Conservation (phyloP, 805 yeast species). For the Candida yuanshanica region DNA sequence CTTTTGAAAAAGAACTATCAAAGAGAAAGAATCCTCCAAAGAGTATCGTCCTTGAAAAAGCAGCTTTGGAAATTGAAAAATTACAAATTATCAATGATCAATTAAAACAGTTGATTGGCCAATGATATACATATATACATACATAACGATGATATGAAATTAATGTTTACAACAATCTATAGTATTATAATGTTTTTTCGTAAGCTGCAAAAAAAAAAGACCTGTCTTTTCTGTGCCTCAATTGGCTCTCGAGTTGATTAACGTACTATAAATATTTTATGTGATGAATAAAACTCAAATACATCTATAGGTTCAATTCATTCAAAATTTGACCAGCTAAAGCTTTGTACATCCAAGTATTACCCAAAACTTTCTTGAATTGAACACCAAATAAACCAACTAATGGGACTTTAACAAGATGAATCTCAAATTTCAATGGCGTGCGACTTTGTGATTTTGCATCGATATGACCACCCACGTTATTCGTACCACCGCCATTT, state of each 20-base stretch:
- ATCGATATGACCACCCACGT: constrained; percentile 1
- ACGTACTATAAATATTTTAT: too few species aligned
- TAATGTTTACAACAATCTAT: neutral
- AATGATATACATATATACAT: neutral
- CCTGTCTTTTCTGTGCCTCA: too few species aligned
- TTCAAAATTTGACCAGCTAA: constrained; percentile 76
- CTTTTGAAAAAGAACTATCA: constrained; percentile 2
- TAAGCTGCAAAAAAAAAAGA: too few species aligned
- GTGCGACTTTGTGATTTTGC: constrained; percentile 32
- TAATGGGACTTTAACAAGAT: constrained; percentile 86
- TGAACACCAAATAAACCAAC: constrained; percentile 91
- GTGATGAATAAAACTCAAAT: too few species aligned
- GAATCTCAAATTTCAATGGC: constrained; percentile 85
- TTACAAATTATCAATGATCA: constrained; percentile 13
- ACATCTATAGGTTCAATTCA: constrained; percentile 24
- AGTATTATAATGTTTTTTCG: too few species aligned
- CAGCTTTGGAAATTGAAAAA: constrained; percentile 17
- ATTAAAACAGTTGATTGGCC: constrained; percentile 6
- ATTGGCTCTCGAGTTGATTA: too few species aligned
- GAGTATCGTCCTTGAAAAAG: constrained; percentile 18
- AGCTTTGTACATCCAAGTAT: constrained; percentile 92
- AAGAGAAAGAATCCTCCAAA: constrained; percentile 17
- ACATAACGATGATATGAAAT: neutral
- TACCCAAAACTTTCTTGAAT: constrained; percentile 87
- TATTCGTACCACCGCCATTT: neutral